Base-by-base conservation (phyloP, 2,329 filamentous ascomycete genomes). In the Lachnellula suecica region DNA sequence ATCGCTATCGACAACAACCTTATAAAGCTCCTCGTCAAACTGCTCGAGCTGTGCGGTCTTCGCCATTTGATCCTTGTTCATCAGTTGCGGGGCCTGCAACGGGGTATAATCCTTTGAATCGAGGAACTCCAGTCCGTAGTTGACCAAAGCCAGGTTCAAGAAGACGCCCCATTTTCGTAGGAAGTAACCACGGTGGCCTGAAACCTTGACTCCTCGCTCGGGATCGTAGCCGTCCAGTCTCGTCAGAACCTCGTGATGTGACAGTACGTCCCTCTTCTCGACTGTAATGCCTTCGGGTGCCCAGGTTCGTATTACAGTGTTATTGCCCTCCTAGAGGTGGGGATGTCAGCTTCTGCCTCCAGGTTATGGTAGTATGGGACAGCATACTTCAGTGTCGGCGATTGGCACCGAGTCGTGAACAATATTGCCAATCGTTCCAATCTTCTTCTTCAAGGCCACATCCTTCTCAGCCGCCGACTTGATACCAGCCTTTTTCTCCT, bases 21-120 rank as follows among this genome's bases (percentile, higher is more conserved):
- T 97, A 81, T 99, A 99, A 47, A 99, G 78, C 72, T 97, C 93
- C 71, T 97, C 94, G 67, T 99, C 94, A 66, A 99, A 99, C 66
- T 97, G 89, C 62, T 94, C 91, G 23, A 99, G 84, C 74, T 99
- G 94, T 2, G 94, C 94, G 0, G 94, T 99, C 79, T 97, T 97
- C 55, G 89, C 92, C 94, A 99, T 99, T 70, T 91, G 87, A 46
- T 96, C 89, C 71, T 89, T 89, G 58, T 93, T 82, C 89, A 97
- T 96, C 78, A 99, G 95, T 68, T 91, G 91, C 2, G 92, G 92
- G 2, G 93, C 88, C 67, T 94, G 89, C 60, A 93, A 84, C 7
- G 89, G 86, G 25, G 81, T 91, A 72, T 91, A 96, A 51, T 88
- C 91, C 71, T 87, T 88, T 64, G 82, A 78, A 71, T 83, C 83